phyloP scores from a whole-genome alignment of 2,329 filamentous ascomycete species.

The Apiospora aurea region DNA sequence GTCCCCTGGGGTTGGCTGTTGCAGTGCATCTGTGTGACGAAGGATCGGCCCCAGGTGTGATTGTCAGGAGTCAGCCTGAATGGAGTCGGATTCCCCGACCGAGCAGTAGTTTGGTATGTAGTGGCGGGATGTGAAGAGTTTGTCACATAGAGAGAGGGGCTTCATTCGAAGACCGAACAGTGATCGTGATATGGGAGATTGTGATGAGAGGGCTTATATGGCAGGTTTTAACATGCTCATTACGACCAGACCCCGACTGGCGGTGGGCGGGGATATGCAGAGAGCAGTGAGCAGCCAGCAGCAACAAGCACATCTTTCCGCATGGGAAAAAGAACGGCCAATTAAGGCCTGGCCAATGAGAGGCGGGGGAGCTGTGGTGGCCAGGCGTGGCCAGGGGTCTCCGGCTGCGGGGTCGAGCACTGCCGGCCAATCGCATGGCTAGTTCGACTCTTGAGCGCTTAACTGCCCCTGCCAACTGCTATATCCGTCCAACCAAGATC shows the following conservation, averaged over 20 bases:
- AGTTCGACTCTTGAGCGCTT: slow-evolving; percentile 28
- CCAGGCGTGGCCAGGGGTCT: slow-evolving; percentile 16
- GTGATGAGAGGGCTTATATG: slow-evolving; percentile 1
- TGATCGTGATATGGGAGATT: neutral
- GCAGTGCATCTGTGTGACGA: slow-evolving; percentile 17
- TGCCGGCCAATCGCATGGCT: slow-evolving; percentile 26
- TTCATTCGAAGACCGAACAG: neutral
- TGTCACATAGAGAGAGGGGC: neutral
- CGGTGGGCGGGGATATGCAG: slow-evolving; percentile 19
- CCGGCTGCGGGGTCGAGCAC: slow-evolving; percentile 27
- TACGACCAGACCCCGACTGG: neutral
- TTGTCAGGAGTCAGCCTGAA: neutral
- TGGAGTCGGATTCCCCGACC: neutral
- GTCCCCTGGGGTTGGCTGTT: neutral
- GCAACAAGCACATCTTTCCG: slow-evolving; percentile 5
- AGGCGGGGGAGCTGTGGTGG: neutral
- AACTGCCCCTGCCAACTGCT: slow-evolving; percentile 34
- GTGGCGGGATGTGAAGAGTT: neutral
- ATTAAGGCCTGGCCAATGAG: slow-evolving; percentile 13
- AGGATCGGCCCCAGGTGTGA: slow-evolving; percentile 17
- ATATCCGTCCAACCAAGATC: slow-evolving; percentile 42
- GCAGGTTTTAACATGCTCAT: slow-evolving; percentile 9
- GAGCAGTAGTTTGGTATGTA: neutral
- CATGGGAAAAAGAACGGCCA: neutral
- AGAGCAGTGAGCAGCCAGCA: neutral